These are phyloP conservation scores for Cinnamomum micranthum DNA, from an alignment of 164 flowering plant genomes.

Conservation along the genomic window DNA sequence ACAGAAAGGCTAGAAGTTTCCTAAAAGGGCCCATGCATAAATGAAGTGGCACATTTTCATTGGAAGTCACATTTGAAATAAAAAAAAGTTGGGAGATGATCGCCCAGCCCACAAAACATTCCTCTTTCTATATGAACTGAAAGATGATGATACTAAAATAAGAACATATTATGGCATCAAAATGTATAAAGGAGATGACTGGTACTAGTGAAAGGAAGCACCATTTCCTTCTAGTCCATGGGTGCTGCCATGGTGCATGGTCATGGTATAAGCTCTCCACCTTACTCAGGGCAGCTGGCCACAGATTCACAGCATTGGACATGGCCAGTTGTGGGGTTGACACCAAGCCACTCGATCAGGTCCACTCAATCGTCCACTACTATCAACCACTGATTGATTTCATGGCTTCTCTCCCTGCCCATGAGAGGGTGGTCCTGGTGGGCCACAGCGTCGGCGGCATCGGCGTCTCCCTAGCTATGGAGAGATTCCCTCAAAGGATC, in stretches of 20 bases:
- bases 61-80: no score
- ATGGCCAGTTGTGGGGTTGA: constrained; percentile 38
- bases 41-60: no score
- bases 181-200: not conserved
- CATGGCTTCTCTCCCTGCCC: constrained; percentile 24
- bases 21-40: no score
- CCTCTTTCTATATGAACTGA: no score
- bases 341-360: constrained; percentile 11
- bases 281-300: constrained; percentile 31
- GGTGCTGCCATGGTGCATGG: constrained; percentile 63
- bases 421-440: constrained; percentile 36
- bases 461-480: constrained; percentile 32
- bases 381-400: constrained; percentile 33
- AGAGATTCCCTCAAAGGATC: constrained; percentile 34
- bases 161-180: not conserved
- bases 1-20: no score
- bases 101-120: no score
- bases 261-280: constrained; percentile 48
- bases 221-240: constrained; percentile 60
- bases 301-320: constrained; percentile 40
- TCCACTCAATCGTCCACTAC: constrained; percentile 23
- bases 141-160: no score
- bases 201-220: not conserved
- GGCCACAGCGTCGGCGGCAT: constrained; percentile 41
- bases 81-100: no score